Evolutionary conservation across 2,329 filamentous ascomycete species (phyloP).

Genomic region (Trichoderma sp.): DNA sequence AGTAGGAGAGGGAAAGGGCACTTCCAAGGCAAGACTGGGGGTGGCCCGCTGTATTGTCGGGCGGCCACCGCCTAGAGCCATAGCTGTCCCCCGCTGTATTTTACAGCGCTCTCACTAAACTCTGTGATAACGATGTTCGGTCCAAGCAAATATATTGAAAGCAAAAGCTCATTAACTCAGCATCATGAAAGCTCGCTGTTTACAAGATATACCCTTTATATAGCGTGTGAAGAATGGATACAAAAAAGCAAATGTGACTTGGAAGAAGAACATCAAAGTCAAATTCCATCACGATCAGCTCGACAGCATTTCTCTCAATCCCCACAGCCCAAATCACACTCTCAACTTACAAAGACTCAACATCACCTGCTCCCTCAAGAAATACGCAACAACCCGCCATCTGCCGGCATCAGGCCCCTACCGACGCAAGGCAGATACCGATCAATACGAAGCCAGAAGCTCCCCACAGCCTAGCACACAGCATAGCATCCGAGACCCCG

Average conservation of each 20-base stretch:
- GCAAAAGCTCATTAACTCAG: background rate
- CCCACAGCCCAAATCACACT: constrained; percentile 3
- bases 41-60: constrained; percentile 12
- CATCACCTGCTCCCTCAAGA: constrained; percentile 1
- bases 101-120: background rate
- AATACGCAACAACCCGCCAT: background rate
- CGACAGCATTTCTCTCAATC: background rate
- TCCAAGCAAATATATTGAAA: background rate
- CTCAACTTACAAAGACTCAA: background rate
- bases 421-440: background rate
- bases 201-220: background rate
- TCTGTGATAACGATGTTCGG: background rate
- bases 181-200: background rate
- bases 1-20: constrained; percentile 9
- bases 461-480: background rate
- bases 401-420: background rate
- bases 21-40: constrained; percentile 12
- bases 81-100: constrained; percentile 17
- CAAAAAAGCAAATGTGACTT: background rate
- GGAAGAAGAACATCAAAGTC: background rate
- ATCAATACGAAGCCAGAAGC: background rate
- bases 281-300: constrained; percentile 8
- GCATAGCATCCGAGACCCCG: background rate
- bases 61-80: constrained; percentile 22
- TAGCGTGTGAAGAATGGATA: background rate